Evolutionary conservation across 345 rosid species (phyloP).

Genomic region (Linum lewisii): DNA sequence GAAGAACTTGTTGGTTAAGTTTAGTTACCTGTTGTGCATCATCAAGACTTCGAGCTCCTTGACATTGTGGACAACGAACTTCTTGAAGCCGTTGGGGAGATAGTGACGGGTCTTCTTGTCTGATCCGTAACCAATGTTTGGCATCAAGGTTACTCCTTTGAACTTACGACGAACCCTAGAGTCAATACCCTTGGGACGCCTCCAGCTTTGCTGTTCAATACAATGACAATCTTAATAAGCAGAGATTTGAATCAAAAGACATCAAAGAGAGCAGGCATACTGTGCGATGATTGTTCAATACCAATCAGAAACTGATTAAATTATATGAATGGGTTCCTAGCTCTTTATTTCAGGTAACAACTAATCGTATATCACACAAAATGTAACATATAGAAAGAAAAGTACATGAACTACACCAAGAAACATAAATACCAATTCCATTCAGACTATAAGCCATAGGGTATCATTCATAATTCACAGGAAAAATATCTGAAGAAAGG

Average conservation of each 20-base stretch:
- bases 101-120: slow-evolving; percentile 4
- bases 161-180: slow-evolving; percentile 1
- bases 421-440: too few relatives aligned
- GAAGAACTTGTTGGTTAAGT: too few relatives aligned
- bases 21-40: slow-evolving; percentile 2
- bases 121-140: slow-evolving; percentile 4
- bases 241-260: background rate
- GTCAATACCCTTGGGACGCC: slow-evolving; percentile 6
- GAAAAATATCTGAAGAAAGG: too few relatives aligned
- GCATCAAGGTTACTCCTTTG: slow-evolving; percentile 4
- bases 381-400: too few relatives aligned
- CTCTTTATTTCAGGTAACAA: too few relatives aligned
- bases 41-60: slow-evolving; percentile 1
- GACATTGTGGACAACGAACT: slow-evolving; percentile 2
- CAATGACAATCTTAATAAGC: background rate
- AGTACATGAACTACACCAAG: too few relatives aligned
- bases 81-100: slow-evolving; percentile 2
- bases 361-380: too few relatives aligned
- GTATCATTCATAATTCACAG: too few relatives aligned
- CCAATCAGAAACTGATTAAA: too few relatives aligned
- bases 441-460: too few relatives aligned
- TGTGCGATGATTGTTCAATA: too few relatives aligned
- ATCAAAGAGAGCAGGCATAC: background rate
- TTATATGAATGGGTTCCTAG: too few relatives aligned
- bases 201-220: background rate